A percentile compares a stretch with the other conserved stretches of the same genome.
Conservation (phyloP, 2,329 filamentous ascomycete species). For the Corniculantispora saksenae region DNA sequence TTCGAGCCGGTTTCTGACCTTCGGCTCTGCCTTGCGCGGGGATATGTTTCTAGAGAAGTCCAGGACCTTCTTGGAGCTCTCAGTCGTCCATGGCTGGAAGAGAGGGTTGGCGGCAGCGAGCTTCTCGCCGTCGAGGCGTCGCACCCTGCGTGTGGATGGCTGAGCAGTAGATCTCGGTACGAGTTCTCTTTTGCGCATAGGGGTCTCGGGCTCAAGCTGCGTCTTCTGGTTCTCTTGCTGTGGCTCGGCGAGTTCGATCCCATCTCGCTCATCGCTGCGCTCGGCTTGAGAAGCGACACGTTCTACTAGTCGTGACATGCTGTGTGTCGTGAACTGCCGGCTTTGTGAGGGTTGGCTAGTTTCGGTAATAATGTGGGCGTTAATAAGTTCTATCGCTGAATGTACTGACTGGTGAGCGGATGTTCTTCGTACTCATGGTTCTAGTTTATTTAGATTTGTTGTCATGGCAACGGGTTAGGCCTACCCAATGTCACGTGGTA, state of each 20-base stretch:
- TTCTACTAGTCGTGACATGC: constrained; percentile 12
- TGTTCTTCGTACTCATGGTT: background rate
- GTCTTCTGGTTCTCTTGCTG: background rate
- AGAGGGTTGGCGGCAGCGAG: constrained; percentile 31
- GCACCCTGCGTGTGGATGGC: constrained; percentile 32
- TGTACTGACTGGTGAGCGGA: background rate
- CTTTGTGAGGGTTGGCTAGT: background rate
- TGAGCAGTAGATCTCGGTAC: constrained; percentile 28
- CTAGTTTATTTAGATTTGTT: constrained; percentile 4
- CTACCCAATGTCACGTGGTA: background rate
- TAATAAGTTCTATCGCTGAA: background rate
- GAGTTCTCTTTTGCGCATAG: constrained; percentile 23
- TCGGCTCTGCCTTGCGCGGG: constrained; percentile 10
- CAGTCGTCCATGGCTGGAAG: constrained; percentile 34
- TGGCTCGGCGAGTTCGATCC: background rate
- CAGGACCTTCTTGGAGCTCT: constrained; percentile 23
- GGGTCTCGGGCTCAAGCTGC: constrained; percentile 1
- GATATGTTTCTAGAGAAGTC: constrained; percentile 17
- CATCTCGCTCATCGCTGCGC: background rate
- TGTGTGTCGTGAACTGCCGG: background rate
- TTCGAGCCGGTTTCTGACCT: background rate
- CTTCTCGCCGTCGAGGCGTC: constrained; percentile 29
- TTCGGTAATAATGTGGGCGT: background rate
- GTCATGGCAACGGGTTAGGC: background rate
- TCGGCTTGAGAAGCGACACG: background rate